Evolutionary conservation across 805 yeast species (phyloP).

Genomic region (Cyberlindnera xylosilytica): DNA sequence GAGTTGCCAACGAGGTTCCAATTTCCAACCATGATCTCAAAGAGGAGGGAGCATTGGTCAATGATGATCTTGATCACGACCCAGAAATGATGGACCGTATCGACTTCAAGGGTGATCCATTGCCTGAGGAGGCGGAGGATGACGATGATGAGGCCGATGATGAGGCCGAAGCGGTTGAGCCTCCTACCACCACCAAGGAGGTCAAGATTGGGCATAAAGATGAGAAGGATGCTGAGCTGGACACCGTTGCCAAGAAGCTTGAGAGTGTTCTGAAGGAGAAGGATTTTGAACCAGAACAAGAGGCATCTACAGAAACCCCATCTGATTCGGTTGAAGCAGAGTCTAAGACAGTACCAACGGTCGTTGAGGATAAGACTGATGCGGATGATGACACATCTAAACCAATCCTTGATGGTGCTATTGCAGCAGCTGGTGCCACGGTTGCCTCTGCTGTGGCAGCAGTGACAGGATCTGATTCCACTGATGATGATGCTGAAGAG

Average conservation of each 20-base stretch:
- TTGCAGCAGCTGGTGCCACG: no score
- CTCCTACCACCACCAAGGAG: not conserved
- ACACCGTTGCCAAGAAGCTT: not conserved
- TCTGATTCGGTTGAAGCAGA: no score
- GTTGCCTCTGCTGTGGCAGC: no score
- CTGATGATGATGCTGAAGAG: not conserved
- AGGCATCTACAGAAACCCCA: no score
- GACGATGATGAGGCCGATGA: slow-evolving; percentile 15
- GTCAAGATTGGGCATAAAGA: not conserved
- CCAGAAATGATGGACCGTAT: slow-evolving; percentile 17
- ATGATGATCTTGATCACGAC: slow-evolving; percentile 39
- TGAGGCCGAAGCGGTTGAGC: slow-evolving; percentile 1
- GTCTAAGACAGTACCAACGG: no score
- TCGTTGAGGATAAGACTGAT: no score
- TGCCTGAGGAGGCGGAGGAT: slow-evolving; percentile 19
- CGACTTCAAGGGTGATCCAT: slow-evolving; percentile 10
- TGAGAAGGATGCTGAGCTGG: slow-evolving; percentile 2
- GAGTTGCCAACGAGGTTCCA: slow-evolving; percentile 36
- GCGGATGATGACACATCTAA: no score
- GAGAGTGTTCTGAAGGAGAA: not conserved
- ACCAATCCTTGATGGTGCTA: no score
- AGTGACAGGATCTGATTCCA: no score
- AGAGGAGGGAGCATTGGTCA: slow-evolving; percentile 52
- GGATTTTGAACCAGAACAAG: no score
- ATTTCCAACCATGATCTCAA: slow-evolving; percentile 42